These are phyloP conservation scores for Xylaria sp. DNA, from an alignment of 2,329 filamentous ascomycete species.

Conservation along the genomic window DNA sequence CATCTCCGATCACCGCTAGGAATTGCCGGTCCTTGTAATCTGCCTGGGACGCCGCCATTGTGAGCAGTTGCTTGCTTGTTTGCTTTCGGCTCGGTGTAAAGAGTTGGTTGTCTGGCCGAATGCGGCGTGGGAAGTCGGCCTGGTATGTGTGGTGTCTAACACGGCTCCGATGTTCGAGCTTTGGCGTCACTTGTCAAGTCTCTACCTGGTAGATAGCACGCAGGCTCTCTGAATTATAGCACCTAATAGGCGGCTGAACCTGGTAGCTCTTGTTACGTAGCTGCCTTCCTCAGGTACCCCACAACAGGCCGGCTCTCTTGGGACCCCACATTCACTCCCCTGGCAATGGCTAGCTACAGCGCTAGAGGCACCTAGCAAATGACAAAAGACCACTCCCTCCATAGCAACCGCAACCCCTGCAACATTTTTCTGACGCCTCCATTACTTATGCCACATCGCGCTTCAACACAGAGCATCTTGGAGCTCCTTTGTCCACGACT, in stretches of 20 bases:
- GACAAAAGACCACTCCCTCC: background rate
- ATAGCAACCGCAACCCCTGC: conserved; percentile 37
- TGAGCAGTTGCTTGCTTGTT: background rate
- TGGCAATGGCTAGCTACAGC: background rate
- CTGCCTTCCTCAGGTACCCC: conserved; percentile 11
- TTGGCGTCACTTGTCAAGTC: background rate
- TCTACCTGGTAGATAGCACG: background rate
- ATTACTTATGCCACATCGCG: background rate
- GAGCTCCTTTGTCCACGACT: conserved; percentile 9
- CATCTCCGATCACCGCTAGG: conserved; percentile 96
- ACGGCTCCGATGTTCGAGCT: conserved; percentile 7
- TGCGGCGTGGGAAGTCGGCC: conserved; percentile 3
- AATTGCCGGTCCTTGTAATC: conserved; percentile 90
- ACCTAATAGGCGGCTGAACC: too few relatives aligned
- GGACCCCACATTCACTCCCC: background rate
- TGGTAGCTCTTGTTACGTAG: too few relatives aligned
- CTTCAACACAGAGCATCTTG: conserved; percentile 21
- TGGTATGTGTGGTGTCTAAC: conserved; percentile 1
- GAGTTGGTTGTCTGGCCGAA: conserved; percentile 7
- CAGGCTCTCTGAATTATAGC: background rate
- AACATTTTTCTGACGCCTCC: conserved; percentile 30
- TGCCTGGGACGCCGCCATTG: conserved; percentile 62
- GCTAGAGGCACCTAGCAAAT: background rate
- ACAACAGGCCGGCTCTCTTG: background rate
- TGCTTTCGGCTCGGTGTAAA: conserved; percentile 2